A percentile compares a stretch with the other conserved stretches of the same genome.
Evolutionary conservation across 805 yeast genomes (phyloP).

Genomic region (Hanseniaspora lindneri): DNA sequence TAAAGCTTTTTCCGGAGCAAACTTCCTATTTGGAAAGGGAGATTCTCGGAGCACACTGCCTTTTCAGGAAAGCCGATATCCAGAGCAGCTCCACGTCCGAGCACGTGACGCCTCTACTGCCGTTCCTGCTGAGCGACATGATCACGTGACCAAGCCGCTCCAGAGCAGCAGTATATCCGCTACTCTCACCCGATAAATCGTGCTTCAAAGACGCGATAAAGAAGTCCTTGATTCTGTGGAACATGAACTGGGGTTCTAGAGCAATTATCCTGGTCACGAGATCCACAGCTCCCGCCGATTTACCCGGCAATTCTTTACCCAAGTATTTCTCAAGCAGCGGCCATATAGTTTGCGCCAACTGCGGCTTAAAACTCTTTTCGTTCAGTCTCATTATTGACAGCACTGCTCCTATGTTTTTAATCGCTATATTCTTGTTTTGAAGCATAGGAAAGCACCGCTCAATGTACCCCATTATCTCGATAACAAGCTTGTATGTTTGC

Average conservation of each 20-base stretch:
- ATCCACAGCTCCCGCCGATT: background rate
- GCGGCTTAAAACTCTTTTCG: conserved; percentile 7
- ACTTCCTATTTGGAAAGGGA: background rate
- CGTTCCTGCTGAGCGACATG: too few species aligned
- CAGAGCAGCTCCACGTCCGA: background rate
- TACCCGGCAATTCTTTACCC: background rate
- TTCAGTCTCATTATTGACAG: background rate
- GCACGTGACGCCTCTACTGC: too few species aligned
- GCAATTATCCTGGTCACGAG: background rate
- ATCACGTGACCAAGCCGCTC: background rate
- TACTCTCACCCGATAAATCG: background rate
- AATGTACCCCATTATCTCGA: conserved; percentile 3
- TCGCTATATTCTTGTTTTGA: background rate
- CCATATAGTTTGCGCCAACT: conserved; percentile 9
- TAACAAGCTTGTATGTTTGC: background rate
- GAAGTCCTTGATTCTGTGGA: background rate
- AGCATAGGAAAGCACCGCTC: conserved; percentile 4
- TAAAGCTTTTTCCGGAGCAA: background rate
- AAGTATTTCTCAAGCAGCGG: background rate
- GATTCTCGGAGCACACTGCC: background rate
- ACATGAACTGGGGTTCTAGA: background rate
- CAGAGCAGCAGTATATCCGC: background rate
- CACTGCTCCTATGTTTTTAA: background rate
- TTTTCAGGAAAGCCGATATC: background rate
- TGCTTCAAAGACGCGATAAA: too few species aligned